Conservation (phyloP, 306 rosid species). For the Mimosa bimucronata region DNA sequence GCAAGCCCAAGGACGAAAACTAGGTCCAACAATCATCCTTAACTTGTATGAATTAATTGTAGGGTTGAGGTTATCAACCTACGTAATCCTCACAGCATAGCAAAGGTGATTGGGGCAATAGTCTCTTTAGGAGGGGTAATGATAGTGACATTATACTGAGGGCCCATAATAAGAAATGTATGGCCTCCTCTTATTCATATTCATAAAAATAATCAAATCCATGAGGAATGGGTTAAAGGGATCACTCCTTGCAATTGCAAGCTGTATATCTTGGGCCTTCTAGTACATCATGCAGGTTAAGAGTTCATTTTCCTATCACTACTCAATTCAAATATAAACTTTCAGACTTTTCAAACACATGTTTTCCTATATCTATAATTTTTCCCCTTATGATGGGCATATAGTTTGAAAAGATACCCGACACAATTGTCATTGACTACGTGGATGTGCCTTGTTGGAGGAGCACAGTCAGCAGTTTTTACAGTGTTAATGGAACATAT, state of each 20-base stretch:
- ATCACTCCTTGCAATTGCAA: slow-evolving; percentile 51
- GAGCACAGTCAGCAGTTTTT: slow-evolving; percentile 73
- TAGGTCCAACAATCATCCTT: too few species aligned
- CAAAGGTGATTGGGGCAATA: slow-evolving; percentile 55
- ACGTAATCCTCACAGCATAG: slow-evolving; percentile 44
- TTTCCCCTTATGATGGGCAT: slow-evolving; percentile 33
- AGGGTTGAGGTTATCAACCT: slow-evolving; percentile 54
- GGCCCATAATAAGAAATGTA: slow-evolving; percentile 44
- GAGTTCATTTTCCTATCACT: not conserved
- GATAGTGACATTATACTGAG: slow-evolving; percentile 62
- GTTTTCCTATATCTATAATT: not conserved
- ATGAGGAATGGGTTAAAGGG: slow-evolving; percentile 64
- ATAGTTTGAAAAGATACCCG: slow-evolving; percentile 57
- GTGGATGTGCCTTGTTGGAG: slow-evolving; percentile 77
- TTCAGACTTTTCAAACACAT: not conserved
- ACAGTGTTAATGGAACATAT: slow-evolving; percentile 50
- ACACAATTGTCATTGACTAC: slow-evolving; percentile 65
- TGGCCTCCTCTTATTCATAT: slow-evolving; percentile 48
- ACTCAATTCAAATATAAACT: not conserved
- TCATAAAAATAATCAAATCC: slow-evolving; percentile 35
- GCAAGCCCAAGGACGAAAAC: too few species aligned
- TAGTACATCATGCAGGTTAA: slow-evolving; percentile 76
- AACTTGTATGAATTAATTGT: not conserved
- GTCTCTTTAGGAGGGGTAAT: slow-evolving; percentile 60
- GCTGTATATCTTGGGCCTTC: slow-evolving; percentile 64